A percentile compares a stretch with the other conserved stretches of the same genome.
phyloP scores from a whole-genome alignment of 306 rosid genomes.

The Pachyrhizus erosus region DNA sequence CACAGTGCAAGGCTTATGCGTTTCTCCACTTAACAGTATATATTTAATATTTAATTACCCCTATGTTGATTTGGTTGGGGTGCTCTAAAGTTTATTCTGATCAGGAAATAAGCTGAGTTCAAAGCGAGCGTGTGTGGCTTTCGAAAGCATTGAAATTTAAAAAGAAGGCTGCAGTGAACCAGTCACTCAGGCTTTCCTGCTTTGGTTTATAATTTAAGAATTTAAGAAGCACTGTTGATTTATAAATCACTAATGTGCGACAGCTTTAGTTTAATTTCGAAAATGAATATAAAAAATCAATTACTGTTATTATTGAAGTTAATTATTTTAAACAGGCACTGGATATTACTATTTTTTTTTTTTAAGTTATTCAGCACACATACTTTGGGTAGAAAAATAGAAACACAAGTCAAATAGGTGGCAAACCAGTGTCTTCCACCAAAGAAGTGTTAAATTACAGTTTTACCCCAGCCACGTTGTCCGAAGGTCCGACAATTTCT shows the following conservation, averaged over 20 bases:
- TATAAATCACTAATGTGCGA: not conserved
- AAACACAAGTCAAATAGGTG: not conserved
- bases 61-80: not conserved
- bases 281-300: not conserved
- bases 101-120: not conserved
- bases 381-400: not conserved
- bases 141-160: not conserved
- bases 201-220: not conserved
- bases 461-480: conserved; percentile 8
- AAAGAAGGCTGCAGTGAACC: not conserved
- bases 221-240: not conserved
- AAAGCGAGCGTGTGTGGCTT: not conserved
- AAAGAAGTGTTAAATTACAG: not conserved
- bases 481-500: not conserved
- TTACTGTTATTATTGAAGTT: not conserved
- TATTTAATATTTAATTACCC: not conserved
- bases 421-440: not conserved
- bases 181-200: not conserved
- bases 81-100: not conserved
- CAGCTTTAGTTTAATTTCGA: not conserved
- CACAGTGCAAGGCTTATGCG: not conserved
- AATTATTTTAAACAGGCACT: not conserved
- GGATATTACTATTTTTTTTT: not conserved
- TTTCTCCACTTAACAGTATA: not conserved
- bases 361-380: not conserved